phyloP scores from a whole-genome alignment of 768 basidiomycete genomes.

The Kwoniella dejecticola region DNA sequence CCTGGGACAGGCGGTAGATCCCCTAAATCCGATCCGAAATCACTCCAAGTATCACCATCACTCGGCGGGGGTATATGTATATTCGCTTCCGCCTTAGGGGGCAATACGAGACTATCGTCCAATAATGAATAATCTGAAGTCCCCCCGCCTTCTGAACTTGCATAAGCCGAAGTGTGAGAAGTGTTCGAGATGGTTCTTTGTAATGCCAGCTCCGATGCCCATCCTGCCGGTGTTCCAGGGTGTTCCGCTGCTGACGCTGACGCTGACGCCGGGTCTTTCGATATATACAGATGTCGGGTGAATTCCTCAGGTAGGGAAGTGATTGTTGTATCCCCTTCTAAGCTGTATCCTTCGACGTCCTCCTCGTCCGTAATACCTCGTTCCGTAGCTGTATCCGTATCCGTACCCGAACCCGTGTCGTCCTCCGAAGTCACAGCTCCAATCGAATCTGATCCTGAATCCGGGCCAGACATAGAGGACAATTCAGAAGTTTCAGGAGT shows the following conservation, averaged over 20 bases:
- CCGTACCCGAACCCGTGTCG: neutral
- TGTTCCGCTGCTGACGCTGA: no score
- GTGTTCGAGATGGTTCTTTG: conserved; percentile 25
- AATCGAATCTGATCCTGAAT: conserved; percentile 15
- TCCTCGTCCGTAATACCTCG: conserved; percentile 10
- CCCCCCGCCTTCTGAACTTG: conserved; percentile 32
- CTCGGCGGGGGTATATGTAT: neutral
- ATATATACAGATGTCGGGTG: neutral
- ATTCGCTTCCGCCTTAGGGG: neutral
- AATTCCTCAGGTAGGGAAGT: conserved; percentile 4
- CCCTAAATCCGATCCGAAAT: conserved; percentile 17
- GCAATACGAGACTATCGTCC: conserved; percentile 38
- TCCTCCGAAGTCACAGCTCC: conserved; percentile 5
- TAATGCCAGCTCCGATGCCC: neutral
- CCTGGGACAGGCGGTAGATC: conserved; percentile 4
- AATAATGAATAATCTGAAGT: conserved; percentile 30
- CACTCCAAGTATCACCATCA: conserved; percentile 14
- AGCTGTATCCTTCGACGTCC: conserved; percentile 8
- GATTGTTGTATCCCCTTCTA: conserved; percentile 7
- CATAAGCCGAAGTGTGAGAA: conserved; percentile 45
- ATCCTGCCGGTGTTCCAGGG: neutral
- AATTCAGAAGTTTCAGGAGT: conserved; percentile 50
- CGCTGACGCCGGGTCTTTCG: no score
- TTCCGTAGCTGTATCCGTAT: conserved; percentile 16
- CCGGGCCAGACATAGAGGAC: conserved; percentile 28